Evolutionary conservation across 768 basidiomycete genomes (phyloP).

Genomic region (Candolleomyces eurysporus): DNA sequence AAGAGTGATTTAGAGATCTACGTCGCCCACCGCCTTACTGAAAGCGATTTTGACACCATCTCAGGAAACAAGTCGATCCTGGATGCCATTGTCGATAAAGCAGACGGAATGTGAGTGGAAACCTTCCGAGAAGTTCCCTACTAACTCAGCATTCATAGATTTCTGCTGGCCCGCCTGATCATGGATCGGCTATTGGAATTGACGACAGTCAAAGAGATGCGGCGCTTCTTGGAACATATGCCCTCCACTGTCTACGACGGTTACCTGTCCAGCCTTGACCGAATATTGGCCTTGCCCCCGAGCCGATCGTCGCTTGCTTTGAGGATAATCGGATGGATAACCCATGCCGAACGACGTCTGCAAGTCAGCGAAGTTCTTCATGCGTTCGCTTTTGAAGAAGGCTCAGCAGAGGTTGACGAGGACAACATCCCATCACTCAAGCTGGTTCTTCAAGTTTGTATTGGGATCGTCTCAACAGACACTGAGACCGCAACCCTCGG

Average conservation of each 20-base stretch:
- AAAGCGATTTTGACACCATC: background rate
- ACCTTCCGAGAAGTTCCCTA: background rate
- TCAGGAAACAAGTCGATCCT: background rate
- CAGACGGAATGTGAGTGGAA: background rate
- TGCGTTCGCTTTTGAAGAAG: background rate
- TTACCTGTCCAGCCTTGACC: background rate
- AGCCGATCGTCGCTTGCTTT: background rate
- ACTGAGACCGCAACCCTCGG: background rate
- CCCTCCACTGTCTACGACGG: background rate
- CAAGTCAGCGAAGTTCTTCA: background rate
- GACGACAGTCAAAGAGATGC: background rate
- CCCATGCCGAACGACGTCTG: background rate
- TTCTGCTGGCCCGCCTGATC: background rate
- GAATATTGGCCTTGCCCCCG: background rate
- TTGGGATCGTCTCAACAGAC: background rate
- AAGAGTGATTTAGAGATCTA: background rate
- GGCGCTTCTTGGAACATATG: background rate
- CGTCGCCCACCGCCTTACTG: background rate
- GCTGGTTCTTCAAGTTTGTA: background rate
- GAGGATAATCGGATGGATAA: background rate
- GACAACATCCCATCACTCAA: background rate
- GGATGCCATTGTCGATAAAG: background rate
- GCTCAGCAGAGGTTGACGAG: background rate
- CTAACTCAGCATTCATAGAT: background rate
- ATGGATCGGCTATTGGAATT: background rate